phyloP scores from a whole-genome alignment of 2,329 filamentous ascomycete species.

The Aureobasidium namibiae region DNA sequence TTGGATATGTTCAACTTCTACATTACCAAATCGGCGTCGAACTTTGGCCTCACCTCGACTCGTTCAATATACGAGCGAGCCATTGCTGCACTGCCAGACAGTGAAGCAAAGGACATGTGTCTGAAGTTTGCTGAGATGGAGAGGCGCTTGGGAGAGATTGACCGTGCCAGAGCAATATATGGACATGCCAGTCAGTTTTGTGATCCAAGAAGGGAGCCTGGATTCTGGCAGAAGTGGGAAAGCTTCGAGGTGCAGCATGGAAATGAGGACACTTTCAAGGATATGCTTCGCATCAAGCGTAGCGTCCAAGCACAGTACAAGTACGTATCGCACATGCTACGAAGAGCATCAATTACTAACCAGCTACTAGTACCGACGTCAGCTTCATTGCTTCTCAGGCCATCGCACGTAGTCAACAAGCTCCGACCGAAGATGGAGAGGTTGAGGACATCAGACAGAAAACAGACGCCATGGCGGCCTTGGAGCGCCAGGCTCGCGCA shows the following conservation, averaged over 20 bases:
- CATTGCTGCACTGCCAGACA: conserved; percentile 85
- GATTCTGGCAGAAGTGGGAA: conserved; percentile 97
- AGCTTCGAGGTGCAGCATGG: conserved; percentile 94
- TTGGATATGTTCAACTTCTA: conserved; percentile 99
- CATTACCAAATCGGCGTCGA: conserved; percentile 96
- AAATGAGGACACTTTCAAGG: conserved; percentile 98
- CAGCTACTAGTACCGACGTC: conserved; percentile 65
- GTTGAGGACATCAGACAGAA: conserved; percentile 40
- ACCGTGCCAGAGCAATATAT: conserved; percentile 89
- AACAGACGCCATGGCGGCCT: conserved; percentile 77
- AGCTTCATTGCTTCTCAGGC: conserved; percentile 97
- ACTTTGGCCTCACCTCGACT: conserved; percentile 93
- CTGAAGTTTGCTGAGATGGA: conserved; percentile 98
- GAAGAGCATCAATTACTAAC: conserved; percentile 27
- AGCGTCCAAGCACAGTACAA: conserved; percentile 98
- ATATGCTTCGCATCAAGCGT: conserved; percentile 96
- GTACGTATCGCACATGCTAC: conserved; percentile 33
- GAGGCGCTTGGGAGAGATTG: conserved; percentile 81
- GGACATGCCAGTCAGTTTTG: conserved; percentile 96
- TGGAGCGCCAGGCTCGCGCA: conserved; percentile 82
- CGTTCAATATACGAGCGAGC: conserved; percentile 93
- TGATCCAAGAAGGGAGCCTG: conserved; percentile 80
- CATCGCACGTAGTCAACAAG: conserved; percentile 62
- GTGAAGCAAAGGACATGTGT: conserved; percentile 94
- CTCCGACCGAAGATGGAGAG: conserved; percentile 28